Conservation (phyloP, 148 eudicot genomes). For the Polygonum maritimum region DNA sequence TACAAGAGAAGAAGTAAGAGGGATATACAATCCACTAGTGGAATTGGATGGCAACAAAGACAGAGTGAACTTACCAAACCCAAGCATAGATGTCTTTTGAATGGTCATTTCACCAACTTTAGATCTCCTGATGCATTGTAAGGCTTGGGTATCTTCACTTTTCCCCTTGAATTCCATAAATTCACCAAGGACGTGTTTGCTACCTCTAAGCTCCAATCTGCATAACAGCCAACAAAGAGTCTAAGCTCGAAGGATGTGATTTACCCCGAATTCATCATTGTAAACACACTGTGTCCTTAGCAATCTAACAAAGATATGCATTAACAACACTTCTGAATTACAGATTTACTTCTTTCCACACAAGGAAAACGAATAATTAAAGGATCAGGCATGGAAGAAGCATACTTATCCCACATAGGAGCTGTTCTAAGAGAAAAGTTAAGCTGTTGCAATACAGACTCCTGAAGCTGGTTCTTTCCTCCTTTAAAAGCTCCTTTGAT, state of each 20-base stretch:
- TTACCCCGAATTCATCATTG: neutral
- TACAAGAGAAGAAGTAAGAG: neutral
- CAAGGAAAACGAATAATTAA: neutral
- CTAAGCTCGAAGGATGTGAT: neutral
- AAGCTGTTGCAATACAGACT: slow-evolving; percentile 55
- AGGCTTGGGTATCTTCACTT: slow-evolving; percentile 55
- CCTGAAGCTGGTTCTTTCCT: slow-evolving; percentile 69
- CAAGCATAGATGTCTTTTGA: slow-evolving; percentile 83
- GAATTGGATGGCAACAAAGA: neutral
- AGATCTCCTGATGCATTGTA: slow-evolving; percentile 68
- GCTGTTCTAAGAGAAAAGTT: slow-evolving; percentile 58
- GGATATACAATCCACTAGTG: neutral
- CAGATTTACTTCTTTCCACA: neutral
- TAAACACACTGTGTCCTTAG: neutral
- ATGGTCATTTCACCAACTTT: slow-evolving; percentile 60
- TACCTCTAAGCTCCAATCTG: slow-evolving; percentile 86
- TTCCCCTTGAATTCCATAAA: slow-evolving; percentile 88
- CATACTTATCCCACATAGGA: slow-evolving; percentile 90
- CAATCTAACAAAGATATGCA: neutral
- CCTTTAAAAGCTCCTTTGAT: slow-evolving; percentile 53
- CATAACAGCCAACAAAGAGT: neutral
- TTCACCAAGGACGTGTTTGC: slow-evolving; percentile 67
- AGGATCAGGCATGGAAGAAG: slow-evolving; percentile 4
- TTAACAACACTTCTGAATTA: neutral
- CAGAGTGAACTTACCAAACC: slow-evolving; percentile 45